Percentiles rank a stretch among this genome's conserved stretches.
Evolutionary conservation across 371 early-diverging fungal genomes (phyloP).

Genomic region (Lichtheimia hyalospora): DNA sequence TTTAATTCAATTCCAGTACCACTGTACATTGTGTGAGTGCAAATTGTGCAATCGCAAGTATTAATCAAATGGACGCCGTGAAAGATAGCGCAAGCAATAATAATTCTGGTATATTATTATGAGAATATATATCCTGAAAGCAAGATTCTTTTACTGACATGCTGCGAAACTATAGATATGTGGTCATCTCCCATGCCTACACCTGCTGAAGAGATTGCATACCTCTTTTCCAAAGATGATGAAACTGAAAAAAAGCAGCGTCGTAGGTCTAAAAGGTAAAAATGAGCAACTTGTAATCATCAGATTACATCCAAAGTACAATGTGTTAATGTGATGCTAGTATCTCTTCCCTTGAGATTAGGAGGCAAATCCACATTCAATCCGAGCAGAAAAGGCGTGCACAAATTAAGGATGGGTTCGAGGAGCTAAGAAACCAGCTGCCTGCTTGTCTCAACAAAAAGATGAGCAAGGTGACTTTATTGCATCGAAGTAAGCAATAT

Average conservation of each 20-base stretch:
- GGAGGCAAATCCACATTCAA: slow-evolving; percentile 47
- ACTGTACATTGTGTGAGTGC: too few relatives aligned
- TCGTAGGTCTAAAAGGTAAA: neutral
- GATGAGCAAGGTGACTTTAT: slow-evolving; percentile 38
- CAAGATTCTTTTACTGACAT: too few relatives aligned
- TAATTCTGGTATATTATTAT: too few relatives aligned
- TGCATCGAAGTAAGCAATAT: slow-evolving; percentile 27
- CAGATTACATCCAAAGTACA: neutral
- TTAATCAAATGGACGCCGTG: too few relatives aligned
- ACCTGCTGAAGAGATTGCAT: too few relatives aligned
- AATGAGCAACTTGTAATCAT: neutral
- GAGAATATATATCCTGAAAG: too few relatives aligned
- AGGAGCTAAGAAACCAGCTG: slow-evolving; percentile 34
- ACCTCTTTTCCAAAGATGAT: too few relatives aligned
- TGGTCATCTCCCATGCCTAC: too few relatives aligned
- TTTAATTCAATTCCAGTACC: too few relatives aligned
- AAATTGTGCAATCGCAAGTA: too few relatives aligned
- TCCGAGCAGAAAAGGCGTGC: slow-evolving; percentile 48
- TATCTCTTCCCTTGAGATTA: slow-evolving; percentile 22
- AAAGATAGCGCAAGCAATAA: too few relatives aligned
- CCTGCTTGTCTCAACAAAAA: slow-evolving; percentile 39
- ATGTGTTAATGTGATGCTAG: neutral
- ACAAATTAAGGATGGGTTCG: slow-evolving; percentile 49
- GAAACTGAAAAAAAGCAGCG: neutral
- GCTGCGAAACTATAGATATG: too few relatives aligned